Conservation (phyloP, 306 rosid species). For the Pachyrhizus erosus region DNA sequence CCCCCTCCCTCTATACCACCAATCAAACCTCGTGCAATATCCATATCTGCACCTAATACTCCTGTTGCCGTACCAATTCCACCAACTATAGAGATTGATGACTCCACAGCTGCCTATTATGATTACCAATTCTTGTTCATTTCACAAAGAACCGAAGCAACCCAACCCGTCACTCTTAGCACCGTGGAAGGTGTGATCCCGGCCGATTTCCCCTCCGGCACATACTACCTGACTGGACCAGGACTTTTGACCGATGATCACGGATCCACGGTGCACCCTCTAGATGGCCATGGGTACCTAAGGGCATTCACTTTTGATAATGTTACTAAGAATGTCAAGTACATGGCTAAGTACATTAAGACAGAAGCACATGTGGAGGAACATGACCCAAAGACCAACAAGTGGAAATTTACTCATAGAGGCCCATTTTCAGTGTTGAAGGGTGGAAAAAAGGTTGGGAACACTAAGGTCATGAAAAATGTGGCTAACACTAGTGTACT, state of each 20-base stretch:
- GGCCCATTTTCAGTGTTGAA: slow-evolving; percentile 93
- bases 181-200: slow-evolving; percentile 71
- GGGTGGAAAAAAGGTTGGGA: slow-evolving; percentile 83
- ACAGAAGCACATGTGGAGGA: slow-evolving; percentile 88
- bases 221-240: slow-evolving; percentile 84
- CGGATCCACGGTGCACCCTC: slow-evolving; percentile 91
- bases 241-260: slow-evolving; percentile 84
- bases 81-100: slow-evolving; percentile 53
- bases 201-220: slow-evolving; percentile 69
- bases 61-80: slow-evolving; percentile 27
- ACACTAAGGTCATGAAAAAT: slow-evolving; percentile 96
- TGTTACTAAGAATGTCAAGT: slow-evolving; percentile 47
- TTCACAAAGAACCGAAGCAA: slow-evolving; percentile 73
- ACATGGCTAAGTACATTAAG: slow-evolving; percentile 86
- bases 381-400: slow-evolving; percentile 59
- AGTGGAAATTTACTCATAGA: slow-evolving; percentile 79
- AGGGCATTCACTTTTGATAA: slow-evolving; percentile 70
- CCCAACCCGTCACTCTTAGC: slow-evolving; percentile 48
- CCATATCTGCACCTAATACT: slow-evolving; percentile 48
- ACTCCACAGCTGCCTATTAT: slow-evolving; percentile 69
- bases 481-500: slow-evolving; percentile 94
- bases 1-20: background rate
- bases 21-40: slow-evolving; percentile 51
- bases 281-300: slow-evolving; percentile 90
- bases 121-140: slow-evolving; percentile 86